Percentiles rank a stretch among this genome's conserved stretches.
phyloP scores from a whole-genome alignment of 163 green algal genomes.

The Coccomyxa subellipsoidea region DNA sequence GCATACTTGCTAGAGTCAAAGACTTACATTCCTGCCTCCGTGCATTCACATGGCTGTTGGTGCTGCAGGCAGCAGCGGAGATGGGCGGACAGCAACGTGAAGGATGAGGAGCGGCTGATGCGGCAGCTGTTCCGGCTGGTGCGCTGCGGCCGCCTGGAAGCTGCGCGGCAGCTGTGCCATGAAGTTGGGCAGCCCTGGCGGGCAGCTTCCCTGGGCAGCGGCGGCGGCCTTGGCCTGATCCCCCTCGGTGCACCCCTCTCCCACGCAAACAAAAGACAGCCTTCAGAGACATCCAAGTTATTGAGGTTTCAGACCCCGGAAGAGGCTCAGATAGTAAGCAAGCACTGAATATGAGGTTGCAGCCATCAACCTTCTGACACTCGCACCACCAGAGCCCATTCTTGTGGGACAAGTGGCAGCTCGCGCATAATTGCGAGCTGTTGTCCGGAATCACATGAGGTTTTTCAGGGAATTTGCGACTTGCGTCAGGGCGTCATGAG shows the following conservation, averaged over 20 bases:
- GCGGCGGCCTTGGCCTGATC: slow-evolving; percentile 49
- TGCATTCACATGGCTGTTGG: not conserved
- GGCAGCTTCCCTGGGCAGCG: slow-evolving; percentile 52
- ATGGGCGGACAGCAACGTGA: slow-evolving; percentile 51
- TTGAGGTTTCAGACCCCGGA: not conserved
- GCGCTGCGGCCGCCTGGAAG: slow-evolving; percentile 49
- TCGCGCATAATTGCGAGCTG: too few species aligned
- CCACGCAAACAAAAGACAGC: too few species aligned
- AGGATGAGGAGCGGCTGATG: slow-evolving; percentile 51
- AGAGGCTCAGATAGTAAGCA: not conserved
- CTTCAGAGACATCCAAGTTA: not conserved
- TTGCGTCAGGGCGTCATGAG: too few species aligned
- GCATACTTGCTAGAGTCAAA: not conserved
- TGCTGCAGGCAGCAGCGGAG: slow-evolving; percentile 27
- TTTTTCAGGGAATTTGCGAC: too few species aligned
- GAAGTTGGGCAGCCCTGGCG: slow-evolving; percentile 68
- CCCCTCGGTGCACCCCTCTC: slow-evolving; percentile 47
- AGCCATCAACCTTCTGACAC: not conserved
- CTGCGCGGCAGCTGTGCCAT: slow-evolving; percentile 48
- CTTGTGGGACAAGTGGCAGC: too few species aligned
- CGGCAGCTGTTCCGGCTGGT: slow-evolving; percentile 65
- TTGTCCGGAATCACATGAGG: too few species aligned
- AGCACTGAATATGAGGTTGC: not conserved
- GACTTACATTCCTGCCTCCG: not conserved
- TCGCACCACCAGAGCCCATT: too few species aligned